These are phyloP conservation scores for Azolla pinnata DNA, from an alignment of 75 land plant species.

Conservation along the genomic window DNA sequence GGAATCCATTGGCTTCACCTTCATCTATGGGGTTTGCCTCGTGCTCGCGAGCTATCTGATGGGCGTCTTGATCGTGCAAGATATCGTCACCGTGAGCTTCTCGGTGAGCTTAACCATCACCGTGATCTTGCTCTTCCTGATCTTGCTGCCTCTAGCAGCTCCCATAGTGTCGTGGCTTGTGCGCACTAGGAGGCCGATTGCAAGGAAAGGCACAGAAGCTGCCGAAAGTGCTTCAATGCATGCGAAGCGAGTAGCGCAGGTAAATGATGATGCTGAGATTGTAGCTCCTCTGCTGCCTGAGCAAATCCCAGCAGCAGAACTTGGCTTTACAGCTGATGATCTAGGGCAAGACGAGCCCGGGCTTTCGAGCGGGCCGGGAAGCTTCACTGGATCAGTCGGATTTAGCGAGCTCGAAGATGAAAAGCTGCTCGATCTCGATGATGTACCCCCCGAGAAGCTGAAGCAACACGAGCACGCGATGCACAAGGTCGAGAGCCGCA, in stretches of 20 bases:
- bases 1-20: slow-evolving; percentile 23
- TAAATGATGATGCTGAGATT: neutral
- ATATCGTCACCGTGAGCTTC: slow-evolving; percentile 8
- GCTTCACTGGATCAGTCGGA: slow-evolving; percentile 7
- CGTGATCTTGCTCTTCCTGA: slow-evolving; percentile 19
- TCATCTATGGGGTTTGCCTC: slow-evolving; percentile 30
- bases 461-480: slow-evolving; percentile 3
- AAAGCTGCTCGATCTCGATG: slow-evolving; percentile 15
- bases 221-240: slow-evolving; percentile 1
- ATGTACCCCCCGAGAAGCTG: slow-evolving; percentile 17
- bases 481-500: slow-evolving; percentile 11
- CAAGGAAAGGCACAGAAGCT: slow-evolving; percentile 1
- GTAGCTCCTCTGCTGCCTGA: slow-evolving; percentile 4
- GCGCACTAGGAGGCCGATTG: neutral
- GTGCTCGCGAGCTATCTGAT: slow-evolving; percentile 34
- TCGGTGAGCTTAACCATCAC: slow-evolving; percentile 14
- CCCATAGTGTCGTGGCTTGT: slow-evolving; percentile 5
- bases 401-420: slow-evolving; percentile 44
- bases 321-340: neutral
- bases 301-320: neutral
- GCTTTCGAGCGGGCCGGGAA: neutral
- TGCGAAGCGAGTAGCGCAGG: no score
- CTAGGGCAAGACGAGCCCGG: neutral
- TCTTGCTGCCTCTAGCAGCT: slow-evolving; percentile 24
- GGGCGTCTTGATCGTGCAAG: slow-evolving; percentile 32